Conservation (phyloP, 2,329 filamentous ascomycete species). For the Aspergillus nomiae region DNA sequence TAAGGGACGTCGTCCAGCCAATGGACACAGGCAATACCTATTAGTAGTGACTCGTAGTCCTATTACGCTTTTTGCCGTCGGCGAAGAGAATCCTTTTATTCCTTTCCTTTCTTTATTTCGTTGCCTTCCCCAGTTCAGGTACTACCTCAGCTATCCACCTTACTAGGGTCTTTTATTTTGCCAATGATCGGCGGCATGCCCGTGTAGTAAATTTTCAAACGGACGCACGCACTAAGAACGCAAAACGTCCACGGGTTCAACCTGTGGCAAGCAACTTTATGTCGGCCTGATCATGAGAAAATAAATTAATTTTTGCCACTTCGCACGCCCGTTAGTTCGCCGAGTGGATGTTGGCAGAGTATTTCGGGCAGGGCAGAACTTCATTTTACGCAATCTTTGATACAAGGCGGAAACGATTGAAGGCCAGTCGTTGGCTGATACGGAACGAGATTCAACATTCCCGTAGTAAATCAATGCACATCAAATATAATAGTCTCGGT, state of each 20-base stretch:
- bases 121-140: background rate
- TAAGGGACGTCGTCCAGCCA: background rate
- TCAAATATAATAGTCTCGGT: background rate
- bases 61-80: background rate
- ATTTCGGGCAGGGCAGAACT: background rate
- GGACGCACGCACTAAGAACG: background rate
- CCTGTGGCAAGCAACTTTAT: background rate
- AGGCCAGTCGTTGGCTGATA: background rate
- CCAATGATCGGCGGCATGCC: conserved; percentile 1
- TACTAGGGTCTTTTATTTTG: background rate
- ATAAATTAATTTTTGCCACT: conserved; percentile 2
- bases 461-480: background rate
- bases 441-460: background rate
- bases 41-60: too few species aligned
- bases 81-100: background rate
- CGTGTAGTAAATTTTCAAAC: background rate
- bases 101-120: background rate
- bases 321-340: background rate
- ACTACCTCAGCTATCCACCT: background rate
- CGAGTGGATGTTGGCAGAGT: background rate
- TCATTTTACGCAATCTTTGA: conserved; percentile 3
- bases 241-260: background rate
- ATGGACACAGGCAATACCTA: background rate
- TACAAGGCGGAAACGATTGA: background rate
- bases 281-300: background rate